Evolutionary conservation across 768 basidiomycete species (phyloP).

Genomic region (Exidia glandulosa): DNA sequence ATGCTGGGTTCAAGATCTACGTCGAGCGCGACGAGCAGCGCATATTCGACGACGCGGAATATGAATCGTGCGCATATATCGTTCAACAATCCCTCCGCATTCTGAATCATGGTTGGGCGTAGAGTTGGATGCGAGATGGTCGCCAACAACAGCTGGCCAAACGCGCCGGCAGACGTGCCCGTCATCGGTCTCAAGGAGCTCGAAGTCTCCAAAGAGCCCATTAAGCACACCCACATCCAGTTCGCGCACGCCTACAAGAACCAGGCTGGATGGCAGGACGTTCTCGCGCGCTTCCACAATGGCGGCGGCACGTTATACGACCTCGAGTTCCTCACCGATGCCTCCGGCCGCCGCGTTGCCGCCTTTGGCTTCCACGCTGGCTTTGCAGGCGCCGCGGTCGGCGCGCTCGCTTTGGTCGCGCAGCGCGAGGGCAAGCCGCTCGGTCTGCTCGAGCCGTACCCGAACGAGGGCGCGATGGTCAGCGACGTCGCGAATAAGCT

Average conservation of each 20-base stretch:
- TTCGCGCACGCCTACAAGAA: slow-evolving; percentile 97
- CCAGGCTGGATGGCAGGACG: slow-evolving; percentile 83
- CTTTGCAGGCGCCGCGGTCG: slow-evolving; percentile 89
- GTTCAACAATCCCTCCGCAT: not conserved
- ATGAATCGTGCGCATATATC: slow-evolving; percentile 52
- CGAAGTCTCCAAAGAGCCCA: slow-evolving; percentile 66
- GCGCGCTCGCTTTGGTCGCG: slow-evolving; percentile 69
- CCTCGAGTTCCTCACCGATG: slow-evolving; percentile 88
- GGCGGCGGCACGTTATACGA: slow-evolving; percentile 87
- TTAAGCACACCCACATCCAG: slow-evolving; percentile 92
- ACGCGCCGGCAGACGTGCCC: slow-evolving; percentile 57
- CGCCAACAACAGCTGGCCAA: slow-evolving; percentile 80
- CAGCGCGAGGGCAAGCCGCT: slow-evolving; percentile 49
- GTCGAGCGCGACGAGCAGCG: slow-evolving; percentile 92
- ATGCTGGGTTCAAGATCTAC: slow-evolving; percentile 78
- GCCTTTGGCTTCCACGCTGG: slow-evolving; percentile 98
- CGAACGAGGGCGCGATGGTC: slow-evolving; percentile 80
- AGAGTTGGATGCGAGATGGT: slow-evolving; percentile 89
- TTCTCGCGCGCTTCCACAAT: slow-evolving; percentile 74
- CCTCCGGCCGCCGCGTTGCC: slow-evolving; percentile 77
- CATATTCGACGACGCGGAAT: slow-evolving; percentile 90
- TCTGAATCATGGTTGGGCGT: not conserved
- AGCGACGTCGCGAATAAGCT: slow-evolving; percentile 52
- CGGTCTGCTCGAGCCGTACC: slow-evolving; percentile 66
- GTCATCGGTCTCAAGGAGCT: slow-evolving; percentile 97